A percentile compares a stretch with the other conserved stretches of the same genome.
These are phyloP conservation scores for Ascomycota sp. DNA, from an alignment of 2,329 filamentous ascomycete species.

Conservation along the genomic window DNA sequence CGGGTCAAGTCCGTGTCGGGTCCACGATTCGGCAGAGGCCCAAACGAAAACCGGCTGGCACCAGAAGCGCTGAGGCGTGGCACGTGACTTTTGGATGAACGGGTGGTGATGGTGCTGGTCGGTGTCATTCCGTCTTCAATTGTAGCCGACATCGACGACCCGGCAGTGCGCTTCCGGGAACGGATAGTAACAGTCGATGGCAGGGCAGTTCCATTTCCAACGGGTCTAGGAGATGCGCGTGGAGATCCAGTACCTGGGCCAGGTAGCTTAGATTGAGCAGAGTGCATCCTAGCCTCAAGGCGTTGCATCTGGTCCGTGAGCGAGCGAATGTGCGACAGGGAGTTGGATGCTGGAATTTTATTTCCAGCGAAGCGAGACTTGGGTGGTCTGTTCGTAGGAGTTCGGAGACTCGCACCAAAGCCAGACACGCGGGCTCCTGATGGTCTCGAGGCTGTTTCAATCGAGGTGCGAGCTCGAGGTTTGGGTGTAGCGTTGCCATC, in stretches of 20 bases:
- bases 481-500: conserved; percentile 35
- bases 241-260: conserved; percentile 62
- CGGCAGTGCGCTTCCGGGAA: conserved; percentile 46
- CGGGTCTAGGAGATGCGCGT: conserved; percentile 49
- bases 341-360: conserved; percentile 38
- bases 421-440: conserved; percentile 20
- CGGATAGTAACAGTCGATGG: conserved; percentile 43
- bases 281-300: conserved; percentile 82
- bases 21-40: conserved; percentile 35
- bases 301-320: conserved; percentile 95
- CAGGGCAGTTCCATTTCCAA: conserved; percentile 2
- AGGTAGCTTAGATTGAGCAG: conserved; percentile 76
- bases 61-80: conserved; percentile 40
- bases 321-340: conserved; percentile 78
- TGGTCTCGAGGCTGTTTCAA: conserved; percentile 2
- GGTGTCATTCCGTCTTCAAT: conserved; percentile 31
- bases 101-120: conserved; percentile 13
- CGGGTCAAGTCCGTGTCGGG: conserved; percentile 28
- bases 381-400: conserved; percentile 24
- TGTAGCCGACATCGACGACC: conserved; percentile 29
- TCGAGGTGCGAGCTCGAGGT: conserved; percentile 28
- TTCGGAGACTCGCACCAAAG: conserved; percentile 24
- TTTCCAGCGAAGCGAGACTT: conserved; percentile 34
- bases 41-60: conserved; percentile 42
- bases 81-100: conserved; percentile 25